A percentile compares a stretch with the other conserved stretches of the same genome.
Evolutionary conservation across 345 rosid genomes (phyloP).

Genomic region (Garcia nutans): DNA sequence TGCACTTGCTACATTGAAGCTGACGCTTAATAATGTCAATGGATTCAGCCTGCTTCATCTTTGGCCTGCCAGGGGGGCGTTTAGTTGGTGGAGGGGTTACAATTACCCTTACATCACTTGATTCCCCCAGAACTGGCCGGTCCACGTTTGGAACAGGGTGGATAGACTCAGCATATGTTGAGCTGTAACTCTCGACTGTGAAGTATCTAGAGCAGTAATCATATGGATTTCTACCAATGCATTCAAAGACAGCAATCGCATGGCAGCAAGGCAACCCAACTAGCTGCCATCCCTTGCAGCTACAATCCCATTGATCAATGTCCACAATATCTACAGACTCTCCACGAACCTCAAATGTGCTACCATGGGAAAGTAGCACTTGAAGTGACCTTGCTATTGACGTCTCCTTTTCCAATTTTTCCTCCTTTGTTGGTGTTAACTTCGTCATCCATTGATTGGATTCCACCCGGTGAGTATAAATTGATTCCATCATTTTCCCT

Average conservation of each 20-base stretch:
- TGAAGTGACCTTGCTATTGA: conserved; percentile 45
- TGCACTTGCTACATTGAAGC: conserved; percentile 96
- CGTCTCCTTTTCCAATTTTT: conserved; percentile 61
- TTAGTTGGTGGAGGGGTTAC: conserved; percentile 91
- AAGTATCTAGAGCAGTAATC: conserved; percentile 62
- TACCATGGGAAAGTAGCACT: conserved; percentile 49
- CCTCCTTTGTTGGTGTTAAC: conserved; percentile 78
- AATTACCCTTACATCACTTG: conserved; percentile 36
- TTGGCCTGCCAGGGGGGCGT: conserved; percentile 82
- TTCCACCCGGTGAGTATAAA: conserved; percentile 63
- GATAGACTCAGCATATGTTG: conserved; percentile 27
- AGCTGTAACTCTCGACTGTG: conserved; percentile 23
- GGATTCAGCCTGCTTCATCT: conserved; percentile 62
- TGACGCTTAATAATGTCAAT: conserved; percentile 69
- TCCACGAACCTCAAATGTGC: conserved; percentile 66
- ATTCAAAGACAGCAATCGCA: conserved; percentile 63
- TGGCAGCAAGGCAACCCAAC: conserved; percentile 85
- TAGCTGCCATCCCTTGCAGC: conserved; percentile 75
- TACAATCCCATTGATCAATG: conserved; percentile 68
- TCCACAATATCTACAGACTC: conserved; percentile 59
- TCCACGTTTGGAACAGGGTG: conserved; percentile 84
- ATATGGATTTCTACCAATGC: conserved; percentile 59
- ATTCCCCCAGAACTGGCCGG: conserved; percentile 43
- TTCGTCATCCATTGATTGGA: conserved; percentile 70
- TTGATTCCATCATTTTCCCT: conserved; percentile 82